Base-by-base conservation (phyloP, 768 basidiomycete species). In the Piloderma croceum region DNA sequence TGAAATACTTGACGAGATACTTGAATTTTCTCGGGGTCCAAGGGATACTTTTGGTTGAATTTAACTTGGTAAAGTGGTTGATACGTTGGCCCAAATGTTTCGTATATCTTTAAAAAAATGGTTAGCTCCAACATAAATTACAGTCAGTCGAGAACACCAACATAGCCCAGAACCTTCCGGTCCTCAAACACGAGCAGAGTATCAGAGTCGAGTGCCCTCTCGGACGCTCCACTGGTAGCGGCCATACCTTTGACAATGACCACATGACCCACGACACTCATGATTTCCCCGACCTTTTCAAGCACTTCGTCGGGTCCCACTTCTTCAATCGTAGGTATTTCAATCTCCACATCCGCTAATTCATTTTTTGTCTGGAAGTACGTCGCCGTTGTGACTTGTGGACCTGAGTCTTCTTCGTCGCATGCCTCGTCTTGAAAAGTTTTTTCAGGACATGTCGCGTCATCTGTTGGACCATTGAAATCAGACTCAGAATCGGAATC, bases 81-180 rank as follows among this genome's bases (percentile, higher is more conserved):
- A 15, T 76, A 73, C 7, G 93, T 90, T 3, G 94, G 91, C 7
- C 94, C 94, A 62, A 98, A 98, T 0, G 93, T 96, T 64, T 98
- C 94, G 56, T 84, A 88, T 38, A 97, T 70, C 90, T 93, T 58
- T 7, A 48, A 50, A 37, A 29, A 4, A 31, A 23, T 36, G 43
- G 29, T 41, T 51, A 49, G 46, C 38, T 19, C 34, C 40, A 41
- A 33, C 33, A 24, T 33, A 20, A 20, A n/a, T 44, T 25, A 31
- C 21, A 18, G 34, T 29, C 35, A 24, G 24, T 17, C 31, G 23
- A 24, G 34, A 18, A 39, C 15, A 71, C 85, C 64, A 62, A 94
- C 92, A 60, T 85, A 82, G 33, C 94, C 94, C 52, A 97, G 58
- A n/a, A 94, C 90, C 47, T 77, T 81, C 37, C 90, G 70, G 60